A percentile compares a stretch with the other conserved stretches of the same genome.
Conservation (phyloP, 345 rosid species). For the Ceriops tagal region DNA sequence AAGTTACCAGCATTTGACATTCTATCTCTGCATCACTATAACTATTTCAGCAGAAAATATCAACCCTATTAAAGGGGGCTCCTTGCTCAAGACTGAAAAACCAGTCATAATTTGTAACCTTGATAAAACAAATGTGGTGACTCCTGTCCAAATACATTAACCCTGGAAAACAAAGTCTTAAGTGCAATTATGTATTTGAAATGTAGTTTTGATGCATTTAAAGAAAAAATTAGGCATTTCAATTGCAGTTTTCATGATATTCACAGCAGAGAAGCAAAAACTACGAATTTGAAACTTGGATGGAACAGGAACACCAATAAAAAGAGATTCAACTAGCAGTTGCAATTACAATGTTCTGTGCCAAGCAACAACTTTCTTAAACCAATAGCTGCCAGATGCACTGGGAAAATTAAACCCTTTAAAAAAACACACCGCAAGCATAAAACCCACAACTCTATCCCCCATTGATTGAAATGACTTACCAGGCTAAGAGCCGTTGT, state of each 20-base stretch:
- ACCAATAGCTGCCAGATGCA: not conserved
- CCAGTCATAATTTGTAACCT: not conserved
- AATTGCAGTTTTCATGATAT: not conserved
- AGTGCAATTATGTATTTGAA: too few species aligned
- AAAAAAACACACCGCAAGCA: not conserved
- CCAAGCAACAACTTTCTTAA: not conserved
- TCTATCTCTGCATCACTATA: not conserved
- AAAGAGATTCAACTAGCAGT: not conserved
- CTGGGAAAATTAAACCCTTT: not conserved
- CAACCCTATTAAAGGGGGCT: too few species aligned
- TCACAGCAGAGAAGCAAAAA: not conserved
- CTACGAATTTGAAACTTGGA: not conserved
- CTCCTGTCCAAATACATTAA: not conserved
- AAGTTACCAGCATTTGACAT: not conserved
- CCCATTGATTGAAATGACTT: constrained; percentile 15
- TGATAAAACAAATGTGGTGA: not conserved
- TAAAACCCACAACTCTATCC: not conserved
- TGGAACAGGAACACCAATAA: not conserved
- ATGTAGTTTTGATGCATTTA: too few species aligned
- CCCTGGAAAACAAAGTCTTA: not conserved
- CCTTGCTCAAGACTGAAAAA: too few species aligned
- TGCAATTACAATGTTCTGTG: not conserved
- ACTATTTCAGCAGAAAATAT: too few species aligned
- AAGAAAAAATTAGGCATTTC: not conserved
- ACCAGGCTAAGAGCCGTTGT: constrained; percentile 92